Evolutionary conservation across 768 basidiomycete species (phyloP).

Genomic region (Paxillus rubicundulus): DNA sequence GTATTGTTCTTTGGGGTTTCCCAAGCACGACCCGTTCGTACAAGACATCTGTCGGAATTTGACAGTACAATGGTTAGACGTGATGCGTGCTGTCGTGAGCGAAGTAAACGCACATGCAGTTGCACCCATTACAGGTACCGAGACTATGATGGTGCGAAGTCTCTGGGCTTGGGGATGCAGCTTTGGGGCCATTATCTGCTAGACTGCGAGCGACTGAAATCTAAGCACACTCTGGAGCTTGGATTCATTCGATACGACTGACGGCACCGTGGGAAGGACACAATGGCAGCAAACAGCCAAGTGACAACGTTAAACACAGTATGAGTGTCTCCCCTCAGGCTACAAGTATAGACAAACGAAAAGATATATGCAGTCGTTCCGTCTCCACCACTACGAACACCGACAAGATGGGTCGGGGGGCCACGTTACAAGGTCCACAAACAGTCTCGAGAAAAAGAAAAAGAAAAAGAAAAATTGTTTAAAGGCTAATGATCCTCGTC

Average conservation of each 20-base stretch:
- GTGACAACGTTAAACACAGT: too few species aligned
- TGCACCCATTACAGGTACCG: conserved; percentile 62
- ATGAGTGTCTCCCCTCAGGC: too few species aligned
- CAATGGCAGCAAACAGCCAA: too few species aligned
- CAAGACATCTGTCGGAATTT: conserved; percentile 48
- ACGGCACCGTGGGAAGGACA: too few species aligned
- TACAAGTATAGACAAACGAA: too few species aligned
- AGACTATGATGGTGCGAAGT: conserved; percentile 55
- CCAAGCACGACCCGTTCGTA: conserved; percentile 62
- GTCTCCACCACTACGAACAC: too few species aligned
- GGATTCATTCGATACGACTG: too few species aligned
- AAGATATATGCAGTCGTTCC: too few species aligned
- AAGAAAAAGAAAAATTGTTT: background rate
- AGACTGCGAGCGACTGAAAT: background rate
- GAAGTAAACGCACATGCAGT: conserved; percentile 49
- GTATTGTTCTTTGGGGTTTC: conserved; percentile 44
- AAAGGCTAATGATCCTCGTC: conserved; percentile 44
- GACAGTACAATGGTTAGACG: conserved; percentile 6
- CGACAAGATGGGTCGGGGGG: too few species aligned
- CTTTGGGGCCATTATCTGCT: conserved; percentile 25
- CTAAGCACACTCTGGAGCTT: too few species aligned
- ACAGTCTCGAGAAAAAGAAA: background rate
- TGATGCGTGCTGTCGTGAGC: background rate
- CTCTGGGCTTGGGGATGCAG: conserved; percentile 45
- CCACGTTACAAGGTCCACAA: too few species aligned